phyloP scores from a whole-genome alignment of 1,284 basidiomycete genomes.

The Cutaneotrichosporon cavernicola region DNA sequence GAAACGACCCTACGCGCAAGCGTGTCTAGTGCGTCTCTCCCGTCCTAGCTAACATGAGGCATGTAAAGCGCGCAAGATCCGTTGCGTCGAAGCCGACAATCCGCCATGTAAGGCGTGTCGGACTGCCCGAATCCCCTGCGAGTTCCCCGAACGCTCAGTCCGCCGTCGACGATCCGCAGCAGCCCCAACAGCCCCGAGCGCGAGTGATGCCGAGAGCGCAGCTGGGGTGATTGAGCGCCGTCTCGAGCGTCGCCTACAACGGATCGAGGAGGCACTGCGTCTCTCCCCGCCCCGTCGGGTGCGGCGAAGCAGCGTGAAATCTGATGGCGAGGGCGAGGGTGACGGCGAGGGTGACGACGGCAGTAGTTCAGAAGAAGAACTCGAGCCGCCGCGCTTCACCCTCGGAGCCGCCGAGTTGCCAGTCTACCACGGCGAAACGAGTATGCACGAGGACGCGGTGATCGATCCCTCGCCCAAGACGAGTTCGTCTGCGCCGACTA shows the following conservation, averaged over 20 bases:
- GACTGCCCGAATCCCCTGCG: conserved; percentile 26
- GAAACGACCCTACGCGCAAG: conserved; percentile 30
- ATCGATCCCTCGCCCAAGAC: conserved; percentile 17
- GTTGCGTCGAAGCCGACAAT: conserved; percentile 27
- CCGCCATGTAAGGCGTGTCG: conserved; percentile 31
- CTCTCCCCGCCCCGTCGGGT: conserved; percentile 14
- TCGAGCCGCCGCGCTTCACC: conserved; percentile 29
- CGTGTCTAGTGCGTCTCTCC: conserved; percentile 24
- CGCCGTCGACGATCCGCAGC: conserved; percentile 13
- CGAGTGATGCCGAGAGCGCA: background rate
- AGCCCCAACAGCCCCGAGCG: conserved; percentile 1
- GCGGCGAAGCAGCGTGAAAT: conserved; percentile 1
- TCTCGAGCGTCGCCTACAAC: conserved; percentile 23
- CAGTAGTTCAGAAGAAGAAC: conserved; percentile 4
- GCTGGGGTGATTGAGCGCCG: conserved; percentile 1
- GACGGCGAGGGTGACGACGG: background rate
- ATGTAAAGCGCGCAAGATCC: conserved; percentile 31
- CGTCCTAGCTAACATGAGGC: conserved; percentile 17
- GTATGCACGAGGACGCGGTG: conserved; percentile 22
- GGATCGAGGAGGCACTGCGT: conserved; percentile 27
- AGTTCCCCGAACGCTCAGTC: conserved; percentile 24
- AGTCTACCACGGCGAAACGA: conserved; percentile 25
- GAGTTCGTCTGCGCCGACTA: background rate
- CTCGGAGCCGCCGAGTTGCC: conserved; percentile 24
- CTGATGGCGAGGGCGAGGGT: background rate